Conservation (phyloP, 805 yeast genomes). For the Candida xyloterini region DNA sequence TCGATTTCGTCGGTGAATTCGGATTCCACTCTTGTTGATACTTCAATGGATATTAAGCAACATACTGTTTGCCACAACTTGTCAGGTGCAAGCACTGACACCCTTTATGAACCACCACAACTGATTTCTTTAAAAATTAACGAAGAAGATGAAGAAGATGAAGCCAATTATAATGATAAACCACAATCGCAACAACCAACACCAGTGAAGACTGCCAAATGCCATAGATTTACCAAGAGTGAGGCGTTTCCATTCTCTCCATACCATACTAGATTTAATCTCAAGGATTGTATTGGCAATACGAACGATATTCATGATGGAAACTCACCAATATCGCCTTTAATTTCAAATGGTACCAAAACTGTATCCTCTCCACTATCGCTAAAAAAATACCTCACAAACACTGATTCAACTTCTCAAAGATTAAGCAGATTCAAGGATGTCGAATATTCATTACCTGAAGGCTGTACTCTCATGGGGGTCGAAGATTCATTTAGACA, state of each 20-base stretch:
- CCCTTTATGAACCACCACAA: slow-evolving; percentile 19
- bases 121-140: slow-evolving; percentile 15
- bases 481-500: slow-evolving; percentile 17
- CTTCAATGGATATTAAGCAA: slow-evolving; percentile 1
- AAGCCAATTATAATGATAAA: slow-evolving; percentile 6
- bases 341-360: background rate
- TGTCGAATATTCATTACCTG: slow-evolving; percentile 21
- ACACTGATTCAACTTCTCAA: slow-evolving; percentile 14
- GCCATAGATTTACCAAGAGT: slow-evolving; percentile 22
- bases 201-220: slow-evolving; percentile 9
- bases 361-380: slow-evolving; percentile 5
- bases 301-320: slow-evolving; percentile 1
- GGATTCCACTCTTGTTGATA: slow-evolving; percentile 21
- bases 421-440: slow-evolving; percentile 25
- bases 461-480: slow-evolving; percentile 21
- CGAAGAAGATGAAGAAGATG: slow-evolving; percentile 20
- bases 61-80: slow-evolving; percentile 6
- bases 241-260: slow-evolving; percentile 12
- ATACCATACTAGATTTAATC: slow-evolving; percentile 6
- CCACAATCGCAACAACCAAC: slow-evolving; percentile 10
- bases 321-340: background rate
- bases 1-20: slow-evolving; percentile 23
- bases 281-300: slow-evolving; percentile 4
- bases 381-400: slow-evolving; percentile 17
- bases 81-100: slow-evolving; percentile 23